A percentile compares a stretch with the other conserved stretches of the same genome.
Conservation (phyloP, 768 basidiomycete genomes). For the Leccinum rimulosum region DNA sequence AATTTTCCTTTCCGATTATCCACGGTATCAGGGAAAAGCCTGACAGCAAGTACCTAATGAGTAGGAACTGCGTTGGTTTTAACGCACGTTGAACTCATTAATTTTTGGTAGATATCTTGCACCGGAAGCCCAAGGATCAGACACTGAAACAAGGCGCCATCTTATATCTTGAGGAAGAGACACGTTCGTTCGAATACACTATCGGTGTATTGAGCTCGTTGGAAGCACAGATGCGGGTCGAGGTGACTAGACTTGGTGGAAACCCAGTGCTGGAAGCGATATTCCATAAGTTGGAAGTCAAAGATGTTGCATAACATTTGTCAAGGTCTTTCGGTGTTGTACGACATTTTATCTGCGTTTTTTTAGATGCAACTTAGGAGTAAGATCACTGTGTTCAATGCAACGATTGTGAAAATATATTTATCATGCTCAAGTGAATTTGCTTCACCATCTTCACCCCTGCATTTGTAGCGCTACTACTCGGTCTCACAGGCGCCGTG, state of each 20-base stretch:
- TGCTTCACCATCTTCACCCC: too few relatives aligned
- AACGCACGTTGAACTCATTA: neutral
- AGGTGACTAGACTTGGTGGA: neutral
- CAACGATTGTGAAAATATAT: too few relatives aligned
- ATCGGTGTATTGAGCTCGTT: neutral
- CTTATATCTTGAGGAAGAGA: neutral
- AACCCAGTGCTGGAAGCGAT: neutral
- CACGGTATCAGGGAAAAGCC: neutral
- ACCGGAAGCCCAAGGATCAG: neutral
- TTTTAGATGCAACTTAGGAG: neutral
- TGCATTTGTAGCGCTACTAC: too few relatives aligned
- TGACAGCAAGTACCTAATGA: neutral
- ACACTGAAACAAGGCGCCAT: neutral
- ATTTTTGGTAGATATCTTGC: neutral
- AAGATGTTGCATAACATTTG: neutral
- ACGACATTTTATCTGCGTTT: neutral
- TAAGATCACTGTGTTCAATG: neutral
- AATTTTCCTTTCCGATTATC: neutral
- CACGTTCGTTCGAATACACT: neutral
- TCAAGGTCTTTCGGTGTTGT: neutral
- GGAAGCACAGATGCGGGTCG: neutral
- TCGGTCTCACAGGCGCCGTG: too few relatives aligned
- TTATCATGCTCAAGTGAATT: too few relatives aligned
- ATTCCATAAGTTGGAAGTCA: neutral
- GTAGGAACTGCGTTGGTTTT: neutral